Evolutionary conservation across 169 alveolate species (phyloP).

Genomic region (Plasmodium gaboni): DNA sequence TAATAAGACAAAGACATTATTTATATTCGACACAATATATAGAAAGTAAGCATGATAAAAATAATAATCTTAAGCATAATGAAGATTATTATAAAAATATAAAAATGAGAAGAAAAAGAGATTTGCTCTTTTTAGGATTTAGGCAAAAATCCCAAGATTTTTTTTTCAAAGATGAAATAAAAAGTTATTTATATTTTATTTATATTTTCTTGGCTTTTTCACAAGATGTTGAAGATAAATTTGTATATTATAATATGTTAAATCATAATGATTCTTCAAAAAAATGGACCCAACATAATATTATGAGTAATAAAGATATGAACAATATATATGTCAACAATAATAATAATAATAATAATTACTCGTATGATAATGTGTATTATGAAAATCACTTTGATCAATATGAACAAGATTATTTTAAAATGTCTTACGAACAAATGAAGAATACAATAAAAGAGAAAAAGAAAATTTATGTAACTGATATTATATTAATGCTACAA

Average conservation of each 20-base stretch:
- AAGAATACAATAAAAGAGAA: constrained; percentile 21
- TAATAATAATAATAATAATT: background rate
- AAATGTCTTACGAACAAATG: constrained; percentile 18
- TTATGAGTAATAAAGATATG: no score
- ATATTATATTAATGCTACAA: constrained; percentile 33
- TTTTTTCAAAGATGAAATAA: constrained; percentile 24
- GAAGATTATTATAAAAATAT: background rate
- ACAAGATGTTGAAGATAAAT: constrained; percentile 3
- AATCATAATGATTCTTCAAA: no score
- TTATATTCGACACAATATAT: background rate
- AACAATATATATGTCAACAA: background rate
- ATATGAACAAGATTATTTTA: background rate
- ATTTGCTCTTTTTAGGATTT: constrained; percentile 49
- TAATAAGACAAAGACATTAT: constrained; percentile 31
- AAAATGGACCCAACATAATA: no score
- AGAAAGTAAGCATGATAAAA: background rate
- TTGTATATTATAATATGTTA: constrained; percentile 4
- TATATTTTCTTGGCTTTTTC: constrained; percentile 64
- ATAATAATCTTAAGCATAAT: background rate
- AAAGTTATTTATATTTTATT: constrained; percentile 19
- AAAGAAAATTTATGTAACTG: constrained; percentile 68
- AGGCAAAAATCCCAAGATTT: constrained; percentile 41
- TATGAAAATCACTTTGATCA: background rate
- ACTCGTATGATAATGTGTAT: background rate
- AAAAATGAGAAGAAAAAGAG: background rate